Base-by-base conservation (phyloP, 208 protist species). In the Chromosphaera perkinsii region DNA sequence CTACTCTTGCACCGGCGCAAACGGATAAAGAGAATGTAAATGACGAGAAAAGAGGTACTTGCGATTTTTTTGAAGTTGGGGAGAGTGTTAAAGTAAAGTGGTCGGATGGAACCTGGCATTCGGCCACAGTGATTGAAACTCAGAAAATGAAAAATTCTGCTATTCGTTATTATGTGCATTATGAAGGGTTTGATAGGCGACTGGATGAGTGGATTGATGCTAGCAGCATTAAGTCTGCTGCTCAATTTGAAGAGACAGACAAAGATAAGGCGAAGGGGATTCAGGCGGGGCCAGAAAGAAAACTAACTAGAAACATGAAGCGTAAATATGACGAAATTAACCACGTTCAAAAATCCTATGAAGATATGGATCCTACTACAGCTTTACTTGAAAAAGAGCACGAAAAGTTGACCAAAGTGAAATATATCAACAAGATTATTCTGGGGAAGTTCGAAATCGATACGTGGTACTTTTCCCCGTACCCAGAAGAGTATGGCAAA, bases 391-490 rank as follows among this genome's bases (percentile, higher is more conserved):
- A 94, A 70, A 71, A 83, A 51, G 92, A 92, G 57, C 85, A 93
- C 33, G 78, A 91, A 39, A 85, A 88, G 20, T 87, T 95, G 9
- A 92, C 87, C 26, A 88, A 87, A 55, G 87, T 95, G 17, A 96
- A 96, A 70, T 97, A 98, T 69, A 95, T 97, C 48, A 85, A 92
- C 45, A 86, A 77, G 3, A 88, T 98, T 56, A 12, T 45, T 74
- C 86, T 97, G 51, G 95, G 95, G 0, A 81, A 83, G 14, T 91
- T 95, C 65, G 87, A 92, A 70, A 88, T 98, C 51, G 89, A 96
- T 61, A 84, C 91, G 40, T 97, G 95, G 94, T 98, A 98, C 82
- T 98, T 95, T 73, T 92, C 89, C 26, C 95, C 95, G 0, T 98
- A 96, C 69, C 94, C 86, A 1, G 81, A 73, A n/a, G 68, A 73